Percentiles rank a stretch among this genome's conserved stretches.
Conservation (phyloP, 1,284 basidiomycete genomes). For the Naganishia albida region DNA sequence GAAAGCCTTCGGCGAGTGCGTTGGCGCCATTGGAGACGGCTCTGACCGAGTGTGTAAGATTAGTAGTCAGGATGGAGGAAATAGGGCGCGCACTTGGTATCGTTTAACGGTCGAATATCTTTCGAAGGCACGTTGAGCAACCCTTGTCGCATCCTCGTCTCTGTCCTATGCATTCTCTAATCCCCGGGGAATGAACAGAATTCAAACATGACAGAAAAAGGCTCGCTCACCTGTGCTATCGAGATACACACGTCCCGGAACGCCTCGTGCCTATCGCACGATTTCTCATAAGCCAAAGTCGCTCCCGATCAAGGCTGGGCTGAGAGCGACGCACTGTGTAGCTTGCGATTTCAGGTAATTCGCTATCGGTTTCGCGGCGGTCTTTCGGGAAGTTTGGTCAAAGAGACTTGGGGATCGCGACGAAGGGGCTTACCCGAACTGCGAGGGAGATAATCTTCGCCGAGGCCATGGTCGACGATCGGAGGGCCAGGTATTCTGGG, state of each 20-base stretch:
- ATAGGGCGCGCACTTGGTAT: conserved; percentile 64
- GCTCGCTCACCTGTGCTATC: conserved; percentile 70
- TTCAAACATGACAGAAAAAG: background rate
- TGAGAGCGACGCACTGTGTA: conserved; percentile 63
- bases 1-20: conserved; percentile 78
- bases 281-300: conserved; percentile 16
- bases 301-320: background rate
- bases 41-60: conserved; percentile 55
- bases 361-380: conserved; percentile 80
- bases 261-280: conserved; percentile 64
- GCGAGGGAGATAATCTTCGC: conserved; percentile 67
- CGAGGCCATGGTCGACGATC: conserved; percentile 60
- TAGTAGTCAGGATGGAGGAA: background rate
- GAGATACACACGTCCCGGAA: conserved; percentile 74
- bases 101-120: conserved; percentile 77
- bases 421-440: conserved; percentile 64
- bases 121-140: conserved; percentile 76
- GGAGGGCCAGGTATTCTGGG: conserved; percentile 11
- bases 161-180: conserved; percentile 69
- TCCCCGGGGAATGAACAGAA: background rate
- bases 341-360: conserved; percentile 72
- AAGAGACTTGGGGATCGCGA: conserved; percentile 14
- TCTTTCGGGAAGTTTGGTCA: conserved; percentile 57
- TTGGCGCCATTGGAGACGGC: conserved; percentile 88
- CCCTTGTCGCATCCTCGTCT: conserved; percentile 73